phyloP scores from a whole-genome alignment of 2,329 filamentous ascomycete species.

The Colletotrichum theobromicola region DNA sequence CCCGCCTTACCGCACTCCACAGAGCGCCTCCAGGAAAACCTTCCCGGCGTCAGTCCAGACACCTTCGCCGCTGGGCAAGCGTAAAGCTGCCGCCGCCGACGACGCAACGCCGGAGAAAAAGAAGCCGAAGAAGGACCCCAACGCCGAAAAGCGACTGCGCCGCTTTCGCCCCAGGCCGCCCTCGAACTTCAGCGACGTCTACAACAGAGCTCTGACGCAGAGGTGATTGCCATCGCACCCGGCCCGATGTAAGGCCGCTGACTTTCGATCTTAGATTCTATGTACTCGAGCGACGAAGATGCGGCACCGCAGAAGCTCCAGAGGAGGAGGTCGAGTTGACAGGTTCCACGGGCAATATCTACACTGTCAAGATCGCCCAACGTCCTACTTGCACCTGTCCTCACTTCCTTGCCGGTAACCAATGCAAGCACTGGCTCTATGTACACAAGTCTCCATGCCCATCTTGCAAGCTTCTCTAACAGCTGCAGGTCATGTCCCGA shows the following conservation, averaged over 20 bases:
- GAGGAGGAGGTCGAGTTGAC: constrained; percentile 63
- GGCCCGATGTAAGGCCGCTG: background rate
- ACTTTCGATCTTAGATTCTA: constrained; percentile 38
- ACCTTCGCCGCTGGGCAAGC: background rate
- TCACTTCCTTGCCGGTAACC: constrained; percentile 55
- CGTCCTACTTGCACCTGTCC: constrained; percentile 62
- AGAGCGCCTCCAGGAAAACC: background rate
- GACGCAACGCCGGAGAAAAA: background rate
- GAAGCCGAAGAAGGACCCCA: background rate
- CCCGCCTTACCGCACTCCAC: background rate
- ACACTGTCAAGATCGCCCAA: constrained; percentile 59
- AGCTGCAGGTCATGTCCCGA: constrained; percentile 54
- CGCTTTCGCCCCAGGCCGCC: constrained; percentile 38
- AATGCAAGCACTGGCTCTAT: constrained; percentile 72
- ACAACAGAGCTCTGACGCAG: constrained; percentile 44
- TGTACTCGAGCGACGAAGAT: constrained; percentile 45
- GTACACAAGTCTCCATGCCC: constrained; percentile 33
- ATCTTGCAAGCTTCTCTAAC: background rate
- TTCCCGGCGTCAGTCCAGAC: background rate
- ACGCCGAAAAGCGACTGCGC: constrained; percentile 39
- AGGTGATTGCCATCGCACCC: constrained; percentile 25
- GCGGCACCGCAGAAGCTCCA: constrained; percentile 40
- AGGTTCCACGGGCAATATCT: constrained; percentile 70
- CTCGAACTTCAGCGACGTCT: constrained; percentile 39
- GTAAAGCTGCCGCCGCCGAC: background rate